These are phyloP conservation scores for Picochlorum sp. DNA, from an alignment of 139 green algal species.

Conservation along the genomic window DNA sequence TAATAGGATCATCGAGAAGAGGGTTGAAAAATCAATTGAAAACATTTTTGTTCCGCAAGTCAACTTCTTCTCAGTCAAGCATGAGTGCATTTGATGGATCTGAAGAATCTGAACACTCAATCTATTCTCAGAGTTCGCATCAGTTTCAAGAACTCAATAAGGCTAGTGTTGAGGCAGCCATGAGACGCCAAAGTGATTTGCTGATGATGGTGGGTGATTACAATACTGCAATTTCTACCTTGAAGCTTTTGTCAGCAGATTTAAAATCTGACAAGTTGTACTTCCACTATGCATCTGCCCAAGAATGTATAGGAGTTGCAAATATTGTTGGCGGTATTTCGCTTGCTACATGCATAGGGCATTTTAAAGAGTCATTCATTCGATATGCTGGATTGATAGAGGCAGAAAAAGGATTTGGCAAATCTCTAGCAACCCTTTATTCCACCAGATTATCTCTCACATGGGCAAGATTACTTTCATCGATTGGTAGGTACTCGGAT, in stretches of 20 bases:
- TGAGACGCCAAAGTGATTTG: conserved; percentile 72
- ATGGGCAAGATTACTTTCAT: conserved; percentile 28
- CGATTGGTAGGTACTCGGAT: conserved; percentile 28
- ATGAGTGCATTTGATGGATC: neutral
- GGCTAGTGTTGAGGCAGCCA: conserved; percentile 56
- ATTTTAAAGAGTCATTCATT: conserved; percentile 38
- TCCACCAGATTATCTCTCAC: conserved; percentile 46
- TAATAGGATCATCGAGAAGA: conserved; percentile 34
- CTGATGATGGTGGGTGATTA: conserved; percentile 79
- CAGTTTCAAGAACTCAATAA: neutral
- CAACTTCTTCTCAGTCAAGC: neutral
- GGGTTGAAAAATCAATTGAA: conserved; percentile 82
- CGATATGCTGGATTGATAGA: conserved; percentile 17
- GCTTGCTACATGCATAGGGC: conserved; percentile 11
- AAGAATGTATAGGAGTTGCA: conserved; percentile 47
- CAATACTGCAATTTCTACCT: conserved; percentile 60
- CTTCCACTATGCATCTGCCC: conserved; percentile 65
- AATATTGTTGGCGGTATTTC: conserved; percentile 24
- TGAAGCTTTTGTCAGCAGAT: conserved; percentile 66
- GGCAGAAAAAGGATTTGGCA: neutral
- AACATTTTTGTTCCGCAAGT: conserved; percentile 58
- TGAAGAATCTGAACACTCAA: neutral
- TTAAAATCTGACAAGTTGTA: conserved; percentile 55
- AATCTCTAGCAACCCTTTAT: conserved; percentile 27
- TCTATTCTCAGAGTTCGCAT: conserved; percentile 18